Evolutionary conservation across 176 grass and related monocot species (phyloP).

Genomic region (Musa beccarii): DNA sequence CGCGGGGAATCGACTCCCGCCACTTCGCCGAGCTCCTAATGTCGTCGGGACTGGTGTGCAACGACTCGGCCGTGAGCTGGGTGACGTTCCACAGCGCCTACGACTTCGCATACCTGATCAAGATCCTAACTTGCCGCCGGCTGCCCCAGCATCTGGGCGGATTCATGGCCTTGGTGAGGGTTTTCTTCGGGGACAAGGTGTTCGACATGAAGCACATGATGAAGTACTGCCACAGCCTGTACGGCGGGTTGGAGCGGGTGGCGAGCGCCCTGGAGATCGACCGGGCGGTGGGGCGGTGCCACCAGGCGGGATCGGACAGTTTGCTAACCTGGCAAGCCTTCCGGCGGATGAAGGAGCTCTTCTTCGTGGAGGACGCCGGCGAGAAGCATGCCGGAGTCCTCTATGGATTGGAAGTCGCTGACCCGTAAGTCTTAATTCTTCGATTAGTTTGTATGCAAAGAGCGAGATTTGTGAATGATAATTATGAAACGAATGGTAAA

Average conservation of each 20-base stretch:
- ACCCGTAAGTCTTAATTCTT: too few relatives aligned
- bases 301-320: too few relatives aligned
- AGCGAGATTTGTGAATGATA: too few relatives aligned
- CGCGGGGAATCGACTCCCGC: constrained; percentile 2
- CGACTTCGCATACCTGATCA: constrained; percentile 12
- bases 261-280: not conserved
- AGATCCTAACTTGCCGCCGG: not conserved
- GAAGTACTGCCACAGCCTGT: constrained; percentile 2
- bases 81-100: constrained; percentile 19
- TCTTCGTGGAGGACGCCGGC: too few relatives aligned
- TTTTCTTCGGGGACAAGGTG: constrained; percentile 9
- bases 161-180: not conserved
- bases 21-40: constrained; percentile 1
- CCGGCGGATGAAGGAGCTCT: too few relatives aligned
- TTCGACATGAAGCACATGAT: constrained; percentile 21
- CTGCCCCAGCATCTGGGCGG: not conserved
- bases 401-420: too few relatives aligned
- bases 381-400: too few relatives aligned
- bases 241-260: constrained; percentile 8
- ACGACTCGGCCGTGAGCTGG: constrained; percentile 4
- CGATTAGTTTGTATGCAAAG: too few relatives aligned
- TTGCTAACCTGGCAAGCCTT: too few relatives aligned
- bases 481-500: too few relatives aligned
- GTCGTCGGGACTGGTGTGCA: constrained; percentile 4
- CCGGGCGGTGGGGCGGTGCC: constrained; percentile 1